Percentiles rank a stretch among this genome's conserved stretches.
Conservation (phyloP, 2,329 filamentous ascomycete species). For the Aspergillus ochraceus region DNA sequence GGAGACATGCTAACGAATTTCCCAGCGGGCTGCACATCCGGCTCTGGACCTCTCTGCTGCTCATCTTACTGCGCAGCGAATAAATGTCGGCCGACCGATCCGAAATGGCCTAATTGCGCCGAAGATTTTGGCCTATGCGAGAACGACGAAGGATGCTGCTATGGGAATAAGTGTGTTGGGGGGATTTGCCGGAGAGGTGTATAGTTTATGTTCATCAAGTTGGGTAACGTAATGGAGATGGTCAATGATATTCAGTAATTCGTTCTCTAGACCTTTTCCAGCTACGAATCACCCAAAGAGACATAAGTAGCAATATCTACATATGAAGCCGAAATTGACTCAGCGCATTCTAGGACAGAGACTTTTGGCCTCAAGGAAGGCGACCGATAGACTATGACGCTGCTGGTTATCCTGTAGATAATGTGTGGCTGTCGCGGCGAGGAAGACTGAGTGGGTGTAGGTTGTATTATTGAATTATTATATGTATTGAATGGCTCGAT, state of each 20-base stretch:
- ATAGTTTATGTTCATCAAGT: background rate
- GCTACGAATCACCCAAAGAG: too few relatives aligned
- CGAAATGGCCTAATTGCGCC: conserved; percentile 27
- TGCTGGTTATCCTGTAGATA: too few relatives aligned
- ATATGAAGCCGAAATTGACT: too few relatives aligned
- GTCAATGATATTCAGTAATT: background rate
- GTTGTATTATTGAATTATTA: background rate
- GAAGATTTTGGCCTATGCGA: conserved; percentile 28
- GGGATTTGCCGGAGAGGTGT: conserved; percentile 21
- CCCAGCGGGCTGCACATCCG: conserved; percentile 21
- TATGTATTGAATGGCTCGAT: background rate
- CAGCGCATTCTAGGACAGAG: too few relatives aligned
- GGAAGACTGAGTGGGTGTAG: background rate
- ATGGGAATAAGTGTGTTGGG: conserved; percentile 26
- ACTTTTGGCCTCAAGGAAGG: too few relatives aligned
- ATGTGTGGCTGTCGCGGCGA: background rate
- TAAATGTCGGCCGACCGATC: conserved; percentile 29
- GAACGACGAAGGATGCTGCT: conserved; percentile 30
- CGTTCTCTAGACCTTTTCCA: background rate
- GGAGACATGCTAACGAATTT: background rate
- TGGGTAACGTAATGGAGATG: background rate
- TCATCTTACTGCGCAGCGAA: conserved; percentile 31
- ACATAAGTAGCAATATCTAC: too few relatives aligned
- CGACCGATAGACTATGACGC: too few relatives aligned
- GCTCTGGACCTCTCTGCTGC: conserved; percentile 23